A percentile compares a stretch with the other conserved stretches of the same genome.
phyloP scores from a whole-genome alignment of 2,329 filamentous ascomycete genomes.

The Diplodia intermedia region DNA sequence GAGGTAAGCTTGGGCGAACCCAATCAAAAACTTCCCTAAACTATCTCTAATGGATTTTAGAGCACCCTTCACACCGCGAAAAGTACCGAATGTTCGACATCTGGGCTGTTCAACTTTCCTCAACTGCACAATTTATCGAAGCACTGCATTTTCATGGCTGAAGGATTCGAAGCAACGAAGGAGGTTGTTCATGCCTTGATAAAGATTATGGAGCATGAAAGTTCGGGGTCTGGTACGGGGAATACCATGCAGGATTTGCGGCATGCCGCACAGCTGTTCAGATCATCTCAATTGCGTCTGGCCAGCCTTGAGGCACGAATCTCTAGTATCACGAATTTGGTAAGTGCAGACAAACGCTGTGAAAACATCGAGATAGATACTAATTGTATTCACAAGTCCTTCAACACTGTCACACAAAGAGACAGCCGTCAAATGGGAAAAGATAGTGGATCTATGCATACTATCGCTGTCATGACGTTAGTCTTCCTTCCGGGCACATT shows the following conservation, averaged over 20 bases:
- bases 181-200: conserved; percentile 40
- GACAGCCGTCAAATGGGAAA: neutral
- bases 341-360: neutral
- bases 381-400: neutral
- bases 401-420: neutral
- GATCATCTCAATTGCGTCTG: neutral
- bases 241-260: neutral
- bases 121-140: conserved; percentile 49
- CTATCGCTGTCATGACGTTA: neutral
- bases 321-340: neutral
- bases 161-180: conserved; percentile 44
- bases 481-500: neutral
- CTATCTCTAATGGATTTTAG: conserved; percentile 33
- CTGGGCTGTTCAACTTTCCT: conserved; percentile 39
- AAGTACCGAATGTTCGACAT: conserved; percentile 33
- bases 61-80: conserved; percentile 38
- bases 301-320: neutral
- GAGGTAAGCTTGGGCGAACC: conserved; percentile 34
- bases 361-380: too few species aligned
- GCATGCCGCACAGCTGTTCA: neutral
- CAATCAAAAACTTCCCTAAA: neutral
- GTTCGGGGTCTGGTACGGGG: neutral
- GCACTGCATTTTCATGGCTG: conserved; percentile 47
- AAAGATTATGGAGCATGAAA: neutral
- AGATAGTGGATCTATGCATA: neutral